A percentile compares a stretch with the other conserved stretches of the same genome.
These are phyloP conservation scores for Blastobotrys ciferrii DNA, from an alignment of 1,139 yeast genomes.

Conservation along the genomic window DNA sequence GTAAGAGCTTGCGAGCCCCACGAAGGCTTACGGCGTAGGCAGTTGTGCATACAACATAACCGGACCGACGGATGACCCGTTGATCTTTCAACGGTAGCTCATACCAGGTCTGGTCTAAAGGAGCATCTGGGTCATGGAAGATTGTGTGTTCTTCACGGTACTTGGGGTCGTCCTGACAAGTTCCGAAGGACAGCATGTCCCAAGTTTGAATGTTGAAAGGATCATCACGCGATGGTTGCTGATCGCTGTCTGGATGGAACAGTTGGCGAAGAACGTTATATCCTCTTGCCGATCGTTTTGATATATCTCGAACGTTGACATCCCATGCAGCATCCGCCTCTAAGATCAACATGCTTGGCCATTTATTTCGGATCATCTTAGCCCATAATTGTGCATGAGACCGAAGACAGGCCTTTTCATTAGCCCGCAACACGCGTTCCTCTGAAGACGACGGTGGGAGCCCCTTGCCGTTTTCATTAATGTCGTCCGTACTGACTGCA, in stretches of 20 bases:
- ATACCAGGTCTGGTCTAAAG: slow-evolving; percentile 10
- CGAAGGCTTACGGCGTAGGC: slow-evolving; percentile 22
- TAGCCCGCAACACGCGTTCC: not conserved
- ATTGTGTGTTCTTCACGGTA: slow-evolving; percentile 6
- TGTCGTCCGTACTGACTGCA: slow-evolving; percentile 14
- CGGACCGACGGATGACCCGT: slow-evolving; percentile 16
- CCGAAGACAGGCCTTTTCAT: slow-evolving; percentile 16
- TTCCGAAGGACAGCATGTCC: slow-evolving; percentile 10
- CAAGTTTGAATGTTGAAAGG: slow-evolving; percentile 8
- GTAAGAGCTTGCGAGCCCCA: slow-evolving; percentile 23
- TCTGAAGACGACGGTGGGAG: slow-evolving; percentile 18
- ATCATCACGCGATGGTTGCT: not conserved
- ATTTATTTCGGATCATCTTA: slow-evolving; percentile 15
- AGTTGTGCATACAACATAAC: slow-evolving; percentile 21
- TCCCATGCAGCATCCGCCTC: slow-evolving; percentile 14
- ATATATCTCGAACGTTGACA: slow-evolving; percentile 10
- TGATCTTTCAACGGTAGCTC: slow-evolving; percentile 9
- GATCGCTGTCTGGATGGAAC: not conserved
- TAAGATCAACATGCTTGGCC: slow-evolving; percentile 12
- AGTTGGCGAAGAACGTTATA: slow-evolving; percentile 3
- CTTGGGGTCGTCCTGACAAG: slow-evolving; percentile 7
- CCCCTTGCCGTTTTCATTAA: slow-evolving; percentile 14
- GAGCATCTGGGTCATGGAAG: slow-evolving; percentile 18
- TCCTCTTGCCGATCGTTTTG: slow-evolving; percentile 7
- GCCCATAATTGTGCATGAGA: slow-evolving; percentile 20